phyloP scores from a whole-genome alignment of 345 rosid species.

The Dipteronia dyeriana region DNA sequence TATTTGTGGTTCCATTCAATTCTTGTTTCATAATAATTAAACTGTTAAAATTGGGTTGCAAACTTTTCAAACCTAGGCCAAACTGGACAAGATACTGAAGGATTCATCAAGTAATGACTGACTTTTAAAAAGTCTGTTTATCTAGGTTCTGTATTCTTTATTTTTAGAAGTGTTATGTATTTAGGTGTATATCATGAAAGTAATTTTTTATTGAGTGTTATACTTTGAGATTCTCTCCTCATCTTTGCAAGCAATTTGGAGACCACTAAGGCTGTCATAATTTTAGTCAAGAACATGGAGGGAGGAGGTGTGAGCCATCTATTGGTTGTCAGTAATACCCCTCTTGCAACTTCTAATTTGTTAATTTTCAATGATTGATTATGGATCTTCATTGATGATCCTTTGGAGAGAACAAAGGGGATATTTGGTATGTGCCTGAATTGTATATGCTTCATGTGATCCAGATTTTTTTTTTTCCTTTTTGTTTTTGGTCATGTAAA shows the following conservation, averaged over 20 bases:
- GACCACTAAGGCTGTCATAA: neutral
- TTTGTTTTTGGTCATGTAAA: neutral
- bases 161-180: neutral
- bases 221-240: neutral
- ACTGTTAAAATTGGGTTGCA: neutral
- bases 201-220: neutral
- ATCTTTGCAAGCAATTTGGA: neutral
- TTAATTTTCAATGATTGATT: neutral
- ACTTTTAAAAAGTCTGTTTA: neutral
- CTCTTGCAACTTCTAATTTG: neutral
- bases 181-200: neutral
- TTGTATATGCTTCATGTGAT: neutral
- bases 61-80: neutral
- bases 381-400: neutral
- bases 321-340: neutral
- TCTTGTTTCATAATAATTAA: too few species aligned
- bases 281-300: neutral
- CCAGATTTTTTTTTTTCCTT: neutral
- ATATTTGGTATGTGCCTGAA: constrained; percentile 1
- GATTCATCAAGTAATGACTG: neutral
- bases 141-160: neutral
- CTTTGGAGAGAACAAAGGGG: neutral
- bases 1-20: too few species aligned
- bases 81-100: neutral
- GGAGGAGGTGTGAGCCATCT: neutral